phyloP scores from a whole-genome alignment of 2,329 filamentous ascomycete genomes.

The Coniosporium tulheliwenetii region DNA sequence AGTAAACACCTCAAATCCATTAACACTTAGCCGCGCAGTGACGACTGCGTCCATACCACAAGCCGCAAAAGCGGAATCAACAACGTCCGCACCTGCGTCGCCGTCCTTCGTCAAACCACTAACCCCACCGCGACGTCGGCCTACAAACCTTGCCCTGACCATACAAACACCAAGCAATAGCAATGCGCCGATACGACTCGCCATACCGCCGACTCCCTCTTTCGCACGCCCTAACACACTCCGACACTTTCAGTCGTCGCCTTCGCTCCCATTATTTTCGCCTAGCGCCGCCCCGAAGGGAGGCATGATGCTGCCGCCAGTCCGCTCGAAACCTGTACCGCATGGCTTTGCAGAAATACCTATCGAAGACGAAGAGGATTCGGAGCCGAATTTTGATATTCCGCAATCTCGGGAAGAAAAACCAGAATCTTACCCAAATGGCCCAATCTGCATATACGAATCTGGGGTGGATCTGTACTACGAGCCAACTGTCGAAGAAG shows the following conservation, averaged over 20 bases:
- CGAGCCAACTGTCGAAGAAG: conserved; percentile 65
- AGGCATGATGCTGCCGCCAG: conserved; percentile 35
- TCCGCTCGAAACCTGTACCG: conserved; percentile 16
- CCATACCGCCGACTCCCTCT: conserved; percentile 42
- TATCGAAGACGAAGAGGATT: conserved; percentile 49
- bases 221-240: conserved; percentile 33
- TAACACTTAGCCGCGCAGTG: conserved; percentile 28
- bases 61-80: conserved; percentile 28
- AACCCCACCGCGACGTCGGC: conserved; percentile 53
- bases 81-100: conserved; percentile 49
- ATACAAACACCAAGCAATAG: conserved; percentile 47
- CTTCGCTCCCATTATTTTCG: conserved; percentile 40
- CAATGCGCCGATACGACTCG: conserved; percentile 39
- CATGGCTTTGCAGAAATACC: conserved; percentile 38
- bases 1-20: conserved; percentile 47
- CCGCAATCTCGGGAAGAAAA: conserved; percentile 50
- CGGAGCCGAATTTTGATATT: conserved; percentile 35
- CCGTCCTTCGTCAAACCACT: conserved; percentile 69
- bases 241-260: conserved; percentile 47
- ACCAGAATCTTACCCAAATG: conserved; percentile 67
- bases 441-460: conserved; percentile 67
- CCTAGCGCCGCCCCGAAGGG: conserved; percentile 31
- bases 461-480: conserved; percentile 65
- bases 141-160: conserved; percentile 61
- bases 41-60: conserved; percentile 38